Evolutionary conservation across 176 grass and related monocot genomes (phyloP).

Genomic region (Otatea glauca): DNA sequence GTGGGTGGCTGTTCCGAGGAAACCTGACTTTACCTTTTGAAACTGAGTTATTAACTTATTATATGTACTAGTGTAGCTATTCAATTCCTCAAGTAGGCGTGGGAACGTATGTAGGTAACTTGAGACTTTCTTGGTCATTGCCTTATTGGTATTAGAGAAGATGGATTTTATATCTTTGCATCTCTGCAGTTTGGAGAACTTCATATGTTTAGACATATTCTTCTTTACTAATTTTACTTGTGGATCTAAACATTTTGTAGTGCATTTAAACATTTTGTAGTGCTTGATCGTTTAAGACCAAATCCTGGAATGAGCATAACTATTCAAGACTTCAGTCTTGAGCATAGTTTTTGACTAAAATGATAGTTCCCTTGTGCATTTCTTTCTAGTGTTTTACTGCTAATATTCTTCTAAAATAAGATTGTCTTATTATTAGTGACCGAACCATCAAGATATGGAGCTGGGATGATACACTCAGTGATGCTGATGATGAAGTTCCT

Average conservation of each 20-base stretch:
- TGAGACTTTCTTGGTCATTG: neutral
- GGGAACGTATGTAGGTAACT: neutral
- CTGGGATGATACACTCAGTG: conserved; percentile 56
- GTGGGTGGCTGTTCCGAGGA: neutral
- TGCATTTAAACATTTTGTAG: neutral
- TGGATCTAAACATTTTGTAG: neutral
- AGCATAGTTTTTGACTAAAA: conserved; percentile 24
- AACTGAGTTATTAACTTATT: conserved; percentile 13
- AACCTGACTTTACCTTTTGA: conserved; percentile 3
- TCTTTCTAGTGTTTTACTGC: neutral
- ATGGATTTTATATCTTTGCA: neutral
- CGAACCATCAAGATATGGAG: conserved; percentile 91
- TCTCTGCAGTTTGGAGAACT: neutral
- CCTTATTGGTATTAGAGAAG: neutral
- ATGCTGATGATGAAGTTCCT: conserved; percentile 54
- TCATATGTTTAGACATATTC: neutral
- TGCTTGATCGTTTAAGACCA: neutral
- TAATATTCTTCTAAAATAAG: conserved; percentile 33
- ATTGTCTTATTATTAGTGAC: conserved; percentile 54
- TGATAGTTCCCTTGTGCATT: conserved; percentile 13
- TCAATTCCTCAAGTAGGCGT: neutral
- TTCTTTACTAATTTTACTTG: conserved; percentile 18
- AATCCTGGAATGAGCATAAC: conserved; percentile 23
- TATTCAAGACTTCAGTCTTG: neutral
- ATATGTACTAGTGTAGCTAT: conserved; percentile 6